phyloP scores from a whole-genome alignment of 495 filamentous ascomycete species.

The Neurospora sp. region DNA sequence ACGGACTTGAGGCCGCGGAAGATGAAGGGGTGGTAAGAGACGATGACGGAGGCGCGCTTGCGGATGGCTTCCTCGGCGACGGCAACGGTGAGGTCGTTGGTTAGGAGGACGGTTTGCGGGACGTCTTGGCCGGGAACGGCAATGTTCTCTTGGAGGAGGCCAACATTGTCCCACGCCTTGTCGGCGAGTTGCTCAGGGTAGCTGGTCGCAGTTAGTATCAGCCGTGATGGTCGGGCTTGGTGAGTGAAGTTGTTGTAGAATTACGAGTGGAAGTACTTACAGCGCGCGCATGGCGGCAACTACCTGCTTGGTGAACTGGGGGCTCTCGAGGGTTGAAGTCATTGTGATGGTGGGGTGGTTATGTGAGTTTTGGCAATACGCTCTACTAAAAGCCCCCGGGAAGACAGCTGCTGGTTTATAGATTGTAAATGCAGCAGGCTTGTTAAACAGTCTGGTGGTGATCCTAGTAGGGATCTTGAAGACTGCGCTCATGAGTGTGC shows the following conservation, averaged over 20 bases:
- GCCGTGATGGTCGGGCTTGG: not conserved
- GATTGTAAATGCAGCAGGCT: not conserved
- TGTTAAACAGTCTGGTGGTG: not conserved
- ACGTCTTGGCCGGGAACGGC: constrained; percentile 1
- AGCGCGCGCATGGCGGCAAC: constrained; percentile 72
- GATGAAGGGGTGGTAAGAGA: constrained; percentile 95
- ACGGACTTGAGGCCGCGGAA: constrained; percentile 84
- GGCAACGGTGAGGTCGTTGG: constrained; percentile 79
- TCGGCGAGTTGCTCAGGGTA: constrained; percentile 88
- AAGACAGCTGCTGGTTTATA: not conserved
- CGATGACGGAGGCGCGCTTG: constrained; percentile 62
- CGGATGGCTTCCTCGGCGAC: constrained; percentile 89
- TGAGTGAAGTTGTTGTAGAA: not conserved
- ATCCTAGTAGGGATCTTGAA: not conserved
- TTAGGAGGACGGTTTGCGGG: constrained; percentile 53
- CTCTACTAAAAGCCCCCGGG: not conserved
- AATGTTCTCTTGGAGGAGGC: constrained; percentile 29
- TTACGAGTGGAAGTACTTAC: constrained; percentile 40
- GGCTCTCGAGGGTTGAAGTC: constrained; percentile 14
- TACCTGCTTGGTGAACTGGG: constrained; percentile 65
- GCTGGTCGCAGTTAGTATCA: constrained; percentile 29
- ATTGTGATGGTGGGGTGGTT: constrained; percentile 4
- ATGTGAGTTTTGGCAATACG: not conserved
- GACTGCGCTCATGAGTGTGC: not conserved
- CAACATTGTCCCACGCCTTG: constrained; percentile 81